Evolutionary conservation across 2,329 filamentous ascomycete genomes (phyloP).

Genomic region (Neoascochyta sp.): DNA sequence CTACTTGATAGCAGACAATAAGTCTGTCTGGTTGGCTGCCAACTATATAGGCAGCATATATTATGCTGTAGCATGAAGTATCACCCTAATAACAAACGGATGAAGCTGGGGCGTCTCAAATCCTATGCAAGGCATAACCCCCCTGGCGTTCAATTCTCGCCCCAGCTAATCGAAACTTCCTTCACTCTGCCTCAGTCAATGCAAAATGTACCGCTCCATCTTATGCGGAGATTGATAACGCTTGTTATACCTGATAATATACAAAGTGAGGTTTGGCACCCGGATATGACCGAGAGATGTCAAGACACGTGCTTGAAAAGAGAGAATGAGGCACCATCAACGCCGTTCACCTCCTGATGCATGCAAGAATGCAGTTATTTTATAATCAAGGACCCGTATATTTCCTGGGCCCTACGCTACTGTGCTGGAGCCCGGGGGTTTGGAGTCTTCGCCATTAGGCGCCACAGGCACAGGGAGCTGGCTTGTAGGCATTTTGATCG

Average conservation of each 20-base stretch:
- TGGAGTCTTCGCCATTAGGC: constrained; percentile 11
- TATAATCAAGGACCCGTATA: neutral
- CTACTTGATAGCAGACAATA: too few relatives aligned
- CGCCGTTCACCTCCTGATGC: constrained; percentile 10
- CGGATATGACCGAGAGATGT: constrained; percentile 1
- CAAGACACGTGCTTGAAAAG: constrained; percentile 4
- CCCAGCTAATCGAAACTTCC: too few relatives aligned
- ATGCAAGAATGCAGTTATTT: constrained; percentile 5
- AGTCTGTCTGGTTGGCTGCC: too few relatives aligned
- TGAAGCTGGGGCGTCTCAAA: too few relatives aligned
- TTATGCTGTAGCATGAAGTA: too few relatives aligned
- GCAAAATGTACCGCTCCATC: neutral
- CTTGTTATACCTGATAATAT: constrained; percentile 6
- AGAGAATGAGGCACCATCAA: constrained; percentile 9
- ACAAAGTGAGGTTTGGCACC: constrained; percentile 6
- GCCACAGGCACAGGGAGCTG: constrained; percentile 15
- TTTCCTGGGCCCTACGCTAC: constrained; percentile 5
- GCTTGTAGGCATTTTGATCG: constrained; percentile 64
- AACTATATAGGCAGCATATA: too few relatives aligned
- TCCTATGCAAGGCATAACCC: too few relatives aligned
- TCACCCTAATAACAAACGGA: too few relatives aligned
- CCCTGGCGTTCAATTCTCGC: too few relatives aligned
- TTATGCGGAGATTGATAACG: constrained; percentile 5
- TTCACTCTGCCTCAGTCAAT: constrained; percentile 1
- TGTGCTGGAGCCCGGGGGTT: constrained; percentile 5